Base-by-base conservation (phyloP, 129 eudicot species). In the Escallonia rubra region DNA sequence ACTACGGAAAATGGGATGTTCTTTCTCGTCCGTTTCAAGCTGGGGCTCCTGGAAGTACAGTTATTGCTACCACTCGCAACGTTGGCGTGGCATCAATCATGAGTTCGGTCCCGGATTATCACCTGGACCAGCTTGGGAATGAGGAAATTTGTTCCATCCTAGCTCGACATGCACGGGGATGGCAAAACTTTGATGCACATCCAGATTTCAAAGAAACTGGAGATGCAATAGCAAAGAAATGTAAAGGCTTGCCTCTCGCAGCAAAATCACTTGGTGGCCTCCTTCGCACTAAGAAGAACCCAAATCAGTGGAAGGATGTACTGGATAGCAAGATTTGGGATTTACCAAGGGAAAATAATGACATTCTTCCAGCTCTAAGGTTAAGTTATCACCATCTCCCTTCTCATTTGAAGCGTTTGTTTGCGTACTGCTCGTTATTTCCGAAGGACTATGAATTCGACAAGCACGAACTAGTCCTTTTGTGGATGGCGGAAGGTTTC, bases 1-100 rank as follows among this genome's bases (percentile, higher is more conserved):
- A 78, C 49, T 53, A 64, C 43, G 57, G 23, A 6, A 69, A 64
- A 48, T 85, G 86, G 86, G 71, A 64, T 5, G 61, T 47, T 3
- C 66, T 85, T 9, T 62, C 40, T 5, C 70, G 71, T 39, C 81
- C 83, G 45, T 78, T 85, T 3, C 41, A 5, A 4, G 47, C 13
- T 23, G 90, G 81, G 63, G 67, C 69, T 5, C 63, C 72, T 1
- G 90, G 90, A 61, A 85, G 90, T 56, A 81, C 51, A 61, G 50
- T 85, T 50, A 61, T 85, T 34, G 82, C 72, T 8, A 85, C 90
- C 6, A 74, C 90, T 57, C 79, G 84, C 54, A 72, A 58, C 11
- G 48, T 41, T 1, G 56, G 43, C 0, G 71, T 77, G 14, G 78
- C 75, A n/a, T 65, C 73, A 12, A 66, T 59, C 41, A 68, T 79